Base-by-base conservation (phyloP, 1,139 yeast species). In the Neolecta irregularis region DNA sequence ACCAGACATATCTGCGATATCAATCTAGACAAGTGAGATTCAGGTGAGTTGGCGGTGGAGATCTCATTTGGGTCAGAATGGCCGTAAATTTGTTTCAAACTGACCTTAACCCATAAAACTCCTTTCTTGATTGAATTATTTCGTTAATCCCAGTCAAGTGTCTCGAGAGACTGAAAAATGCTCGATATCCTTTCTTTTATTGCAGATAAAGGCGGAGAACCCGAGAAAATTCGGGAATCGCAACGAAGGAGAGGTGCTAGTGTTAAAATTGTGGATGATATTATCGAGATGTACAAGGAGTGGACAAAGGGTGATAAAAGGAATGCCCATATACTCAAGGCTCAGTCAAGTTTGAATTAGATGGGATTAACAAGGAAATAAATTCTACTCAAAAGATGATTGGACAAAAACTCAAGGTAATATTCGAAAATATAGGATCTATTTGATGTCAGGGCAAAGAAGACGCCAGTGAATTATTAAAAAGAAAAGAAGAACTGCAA, bases 161-260 rank as follows among this genome's bases (percentile, higher is more conserved):
- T 24, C 5, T n/a, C 7, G 13, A 18, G 18, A 4, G 6, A 5
- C 6, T 11, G 15, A 35, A 44, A 32, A 35, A 85, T 88, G 98
- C 74, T 88, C 61, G 96, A 85, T 57, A 80, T 88, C 47, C 67
- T 75, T 51, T 77, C 79, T 53, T 88, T 88, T 56, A 72, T 88
- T 49, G 93, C 74, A 49, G 98, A 88, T 56, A 83, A 81, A 61
- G 98, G 98, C 42, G 98, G 96, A 47, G 72, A 83, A 57, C 95
- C 98, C 30, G 91, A 83, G 48, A 64, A 65, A 44, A 81, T 88
- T 54, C 77, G 77, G 56, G 72, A 64, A 50, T 83, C 96, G 25
- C 98, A 88, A 60, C 72, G 65, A 58, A 93, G 92, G 46, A 80
- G 99, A 65, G 93, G 93, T 42, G 96, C 72, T 49, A 64, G 91